These are phyloP conservation scores for Solanum lycopersicoides DNA, from an alignment of 257 asterid species.

Conservation along the genomic window DNA sequence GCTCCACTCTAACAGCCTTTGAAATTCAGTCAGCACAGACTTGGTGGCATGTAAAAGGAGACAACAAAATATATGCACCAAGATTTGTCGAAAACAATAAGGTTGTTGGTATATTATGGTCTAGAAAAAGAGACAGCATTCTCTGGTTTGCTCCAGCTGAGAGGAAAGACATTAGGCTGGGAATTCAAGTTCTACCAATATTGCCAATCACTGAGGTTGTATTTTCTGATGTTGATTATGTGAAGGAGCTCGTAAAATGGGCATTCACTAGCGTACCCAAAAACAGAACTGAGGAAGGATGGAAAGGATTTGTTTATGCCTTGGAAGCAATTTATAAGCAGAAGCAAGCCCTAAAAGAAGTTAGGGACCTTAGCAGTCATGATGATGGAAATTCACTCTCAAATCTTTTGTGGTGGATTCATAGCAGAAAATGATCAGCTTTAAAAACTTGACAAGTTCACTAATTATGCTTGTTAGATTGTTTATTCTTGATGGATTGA, in stretches of 20 bases:
- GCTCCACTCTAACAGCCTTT: constrained; percentile 57
- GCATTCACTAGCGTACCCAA: constrained; percentile 48
- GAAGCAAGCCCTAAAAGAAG: constrained; percentile 31
- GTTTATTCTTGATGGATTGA: neutral
- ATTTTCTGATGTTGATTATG: constrained; percentile 52
- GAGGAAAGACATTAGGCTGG: constrained; percentile 70
- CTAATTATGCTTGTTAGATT: neutral
- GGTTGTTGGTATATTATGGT: constrained; percentile 83
- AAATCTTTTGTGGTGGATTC: constrained; percentile 91
- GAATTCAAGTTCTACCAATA: constrained; percentile 79
- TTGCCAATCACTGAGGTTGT: constrained; percentile 66
- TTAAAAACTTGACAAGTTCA: neutral
- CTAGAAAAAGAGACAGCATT: constrained; percentile 74
- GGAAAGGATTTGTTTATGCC: constrained; percentile 85
- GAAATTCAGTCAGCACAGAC: constrained; percentile 74
- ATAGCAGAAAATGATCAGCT: constrained; percentile 40
- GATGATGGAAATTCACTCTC: constrained; percentile 84
- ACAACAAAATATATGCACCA: constrained; percentile 31
- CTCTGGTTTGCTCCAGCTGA: constrained; percentile 89
- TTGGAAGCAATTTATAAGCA: constrained; percentile 65
- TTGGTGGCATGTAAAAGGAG: constrained; percentile 85
- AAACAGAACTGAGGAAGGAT: constrained; percentile 81
- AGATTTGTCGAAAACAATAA: constrained; percentile 55
- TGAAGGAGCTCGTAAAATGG: constrained; percentile 66
- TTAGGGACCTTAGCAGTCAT: constrained; percentile 36